Evolutionary conservation across 805 yeast genomes (phyloP).

Genomic region (Peterozyma xylosa): DNA sequence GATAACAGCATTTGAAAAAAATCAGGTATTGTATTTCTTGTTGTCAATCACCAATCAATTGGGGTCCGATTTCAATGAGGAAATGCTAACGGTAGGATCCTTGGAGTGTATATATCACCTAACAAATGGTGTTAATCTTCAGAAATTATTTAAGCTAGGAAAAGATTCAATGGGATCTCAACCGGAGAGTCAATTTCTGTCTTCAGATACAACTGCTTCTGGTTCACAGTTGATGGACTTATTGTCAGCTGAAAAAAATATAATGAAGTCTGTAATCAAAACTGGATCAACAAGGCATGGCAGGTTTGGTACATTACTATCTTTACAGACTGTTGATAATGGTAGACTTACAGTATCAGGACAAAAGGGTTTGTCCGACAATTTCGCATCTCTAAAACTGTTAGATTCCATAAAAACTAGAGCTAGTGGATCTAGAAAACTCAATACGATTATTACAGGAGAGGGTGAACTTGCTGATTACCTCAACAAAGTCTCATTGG

Average conservation of each 20-base stretch:
- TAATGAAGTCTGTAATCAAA: slow-evolving; percentile 40
- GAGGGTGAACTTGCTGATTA: slow-evolving; percentile 21
- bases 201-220: slow-evolving; percentile 16
- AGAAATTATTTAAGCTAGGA: slow-evolving; percentile 17
- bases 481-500: slow-evolving; percentile 12
- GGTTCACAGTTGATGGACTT: slow-evolving; percentile 40
- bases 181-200: slow-evolving; percentile 6
- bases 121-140: slow-evolving; percentile 45
- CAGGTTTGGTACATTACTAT: slow-evolving; percentile 79
- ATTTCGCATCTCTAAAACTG: slow-evolving; percentile 22
- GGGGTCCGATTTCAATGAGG: slow-evolving; percentile 54
- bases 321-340: slow-evolving; percentile 57
- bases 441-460: slow-evolving; percentile 16
- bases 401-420: slow-evolving; percentile 60
- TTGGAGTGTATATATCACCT: slow-evolving; percentile 66
- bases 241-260: slow-evolving; percentile 51
- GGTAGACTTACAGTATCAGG: slow-evolving; percentile 64
- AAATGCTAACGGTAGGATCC: slow-evolving; percentile 51
- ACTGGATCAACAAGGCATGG: slow-evolving; percentile 72
- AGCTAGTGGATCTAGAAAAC: slow-evolving; percentile 9
- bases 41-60: slow-evolving; percentile 64
- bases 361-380: slow-evolving; percentile 50
- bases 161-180: slow-evolving; percentile 1
- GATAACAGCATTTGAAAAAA: slow-evolving; percentile 50
- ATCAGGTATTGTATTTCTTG: slow-evolving; percentile 66